These are phyloP conservation scores for Raphanus hybrid DNA, from an alignment of 441 rosid genomes.

Conservation along the genomic window DNA sequence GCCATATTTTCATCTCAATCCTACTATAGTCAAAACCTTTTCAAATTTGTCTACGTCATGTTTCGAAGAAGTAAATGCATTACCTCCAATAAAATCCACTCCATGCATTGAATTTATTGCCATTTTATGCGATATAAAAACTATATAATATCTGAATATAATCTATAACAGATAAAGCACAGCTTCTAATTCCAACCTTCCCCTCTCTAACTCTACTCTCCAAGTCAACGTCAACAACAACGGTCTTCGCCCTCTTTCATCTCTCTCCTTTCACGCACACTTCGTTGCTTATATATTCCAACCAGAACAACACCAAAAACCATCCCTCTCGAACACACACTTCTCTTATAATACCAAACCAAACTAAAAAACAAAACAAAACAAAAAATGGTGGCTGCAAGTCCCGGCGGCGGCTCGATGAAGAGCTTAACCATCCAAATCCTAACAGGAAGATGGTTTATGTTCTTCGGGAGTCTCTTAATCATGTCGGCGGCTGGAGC, in stretches of 20 bases:
- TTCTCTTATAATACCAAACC: slow-evolving; percentile 24
- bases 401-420: slow-evolving; percentile 40
- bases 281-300: slow-evolving; percentile 40
- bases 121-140: neutral
- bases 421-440: slow-evolving; percentile 47
- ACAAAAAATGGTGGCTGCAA: slow-evolving; percentile 47
- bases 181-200: slow-evolving; percentile 27
- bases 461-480: slow-evolving; percentile 61
- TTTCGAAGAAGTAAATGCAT: neutral
- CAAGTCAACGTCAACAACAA: slow-evolving; percentile 37
- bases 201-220: slow-evolving; percentile 13
- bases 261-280: slow-evolving; percentile 29
- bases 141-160: neutral
- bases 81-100: slow-evolving; percentile 19
- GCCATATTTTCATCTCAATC: neutral
- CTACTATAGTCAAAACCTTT: slow-evolving; percentile 15
- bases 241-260: slow-evolving; percentile 35
- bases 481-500: slow-evolving; percentile 72
- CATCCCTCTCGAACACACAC: slow-evolving; percentile 33
- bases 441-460: slow-evolving; percentile 66
- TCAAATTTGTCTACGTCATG: neutral
- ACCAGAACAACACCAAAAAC: slow-evolving; percentile 31
- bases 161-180: neutral
- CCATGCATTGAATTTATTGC: slow-evolving; percentile 18
- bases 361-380: neutral